Percentiles rank a stretch among this genome's conserved stretches.
Evolutionary conservation across 768 basidiomycete genomes (phyloP).

Genomic region (Russula dissimulans): DNA sequence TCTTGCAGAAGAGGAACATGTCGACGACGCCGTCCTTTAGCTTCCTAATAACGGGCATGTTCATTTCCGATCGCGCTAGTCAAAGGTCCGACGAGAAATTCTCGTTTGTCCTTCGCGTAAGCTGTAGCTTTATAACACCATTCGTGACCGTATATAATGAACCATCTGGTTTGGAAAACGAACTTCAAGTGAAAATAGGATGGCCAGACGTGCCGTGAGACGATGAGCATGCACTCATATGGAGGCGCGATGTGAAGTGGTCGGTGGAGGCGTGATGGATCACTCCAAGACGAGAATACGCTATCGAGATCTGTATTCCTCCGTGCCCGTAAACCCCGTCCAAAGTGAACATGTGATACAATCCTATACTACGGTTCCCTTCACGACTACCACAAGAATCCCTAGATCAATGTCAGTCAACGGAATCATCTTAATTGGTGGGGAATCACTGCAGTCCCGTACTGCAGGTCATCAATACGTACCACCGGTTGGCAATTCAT

Average conservation of each 20-base stretch:
- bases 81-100: not conserved
- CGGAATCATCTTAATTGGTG: no score
- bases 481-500: constrained; percentile 16
- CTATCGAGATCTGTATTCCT: not conserved
- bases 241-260: no score
- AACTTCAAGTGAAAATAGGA: no score
- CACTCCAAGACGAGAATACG: not conserved
- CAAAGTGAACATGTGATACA: no score
- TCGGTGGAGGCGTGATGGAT: not conserved
- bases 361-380: not conserved
- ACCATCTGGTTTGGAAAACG: no score
- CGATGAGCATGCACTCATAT: not conserved
- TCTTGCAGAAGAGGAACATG: not conserved
- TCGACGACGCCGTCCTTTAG: not conserved
- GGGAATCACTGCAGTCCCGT: not conserved
- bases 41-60: not conserved
- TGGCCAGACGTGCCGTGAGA: not conserved
- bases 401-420: not conserved
- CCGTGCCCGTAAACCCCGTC: no score
- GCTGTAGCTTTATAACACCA: no score
- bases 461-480: not conserved
- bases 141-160: no score
- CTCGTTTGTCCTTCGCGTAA: not conserved
- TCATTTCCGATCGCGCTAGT: not conserved
- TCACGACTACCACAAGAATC: constrained; percentile 8